phyloP scores from a whole-genome alignment of 306 rosid genomes.

The Dicorynia guianensis region DNA sequence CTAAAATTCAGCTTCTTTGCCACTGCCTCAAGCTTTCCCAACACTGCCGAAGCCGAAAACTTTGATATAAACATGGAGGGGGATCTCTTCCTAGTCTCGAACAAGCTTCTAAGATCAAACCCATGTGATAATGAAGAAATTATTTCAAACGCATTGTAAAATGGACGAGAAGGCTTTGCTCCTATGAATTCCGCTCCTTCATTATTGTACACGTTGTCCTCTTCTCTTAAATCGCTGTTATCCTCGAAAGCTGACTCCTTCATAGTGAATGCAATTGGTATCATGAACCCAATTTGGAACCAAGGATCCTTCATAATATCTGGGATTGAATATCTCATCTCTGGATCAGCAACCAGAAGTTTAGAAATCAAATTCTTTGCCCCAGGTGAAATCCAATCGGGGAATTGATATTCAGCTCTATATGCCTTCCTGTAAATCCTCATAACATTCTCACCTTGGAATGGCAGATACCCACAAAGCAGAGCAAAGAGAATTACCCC shows the following conservation, averaged over 20 bases:
- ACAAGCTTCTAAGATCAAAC: conserved; percentile 74
- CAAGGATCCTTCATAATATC: conserved; percentile 66
- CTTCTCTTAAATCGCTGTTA: conserved; percentile 38
- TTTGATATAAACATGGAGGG: conserved; percentile 70
- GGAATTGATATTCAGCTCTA: conserved; percentile 70
- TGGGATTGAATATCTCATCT: conserved; percentile 60
- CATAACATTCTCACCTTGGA: conserved; percentile 74
- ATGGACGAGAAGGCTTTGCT: conserved; percentile 53
- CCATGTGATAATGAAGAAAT: conserved; percentile 75
- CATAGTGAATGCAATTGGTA: conserved; percentile 55
- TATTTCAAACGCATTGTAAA: conserved; percentile 85
- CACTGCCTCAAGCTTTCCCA: conserved; percentile 57
- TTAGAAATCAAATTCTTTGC: conserved; percentile 59
- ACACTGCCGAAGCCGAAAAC: conserved; percentile 57
- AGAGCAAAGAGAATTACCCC: conserved; percentile 77
- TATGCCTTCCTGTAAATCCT: conserved; percentile 70
- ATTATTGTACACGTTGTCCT: neutral
- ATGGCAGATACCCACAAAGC: conserved; percentile 72
- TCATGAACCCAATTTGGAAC: conserved; percentile 67
- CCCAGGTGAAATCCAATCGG: conserved; percentile 66
- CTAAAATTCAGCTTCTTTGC: conserved; percentile 59
- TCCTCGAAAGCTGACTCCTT: conserved; percentile 35
- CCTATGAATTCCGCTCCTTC: conserved; percentile 20
- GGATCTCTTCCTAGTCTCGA: conserved; percentile 70
- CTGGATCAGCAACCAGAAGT: conserved; percentile 71